Percentiles rank a stretch among this genome's conserved stretches.
Conservation (phyloP, 2,329 filamentous ascomycete species). For the Paracorniculantispora psalliotae region DNA sequence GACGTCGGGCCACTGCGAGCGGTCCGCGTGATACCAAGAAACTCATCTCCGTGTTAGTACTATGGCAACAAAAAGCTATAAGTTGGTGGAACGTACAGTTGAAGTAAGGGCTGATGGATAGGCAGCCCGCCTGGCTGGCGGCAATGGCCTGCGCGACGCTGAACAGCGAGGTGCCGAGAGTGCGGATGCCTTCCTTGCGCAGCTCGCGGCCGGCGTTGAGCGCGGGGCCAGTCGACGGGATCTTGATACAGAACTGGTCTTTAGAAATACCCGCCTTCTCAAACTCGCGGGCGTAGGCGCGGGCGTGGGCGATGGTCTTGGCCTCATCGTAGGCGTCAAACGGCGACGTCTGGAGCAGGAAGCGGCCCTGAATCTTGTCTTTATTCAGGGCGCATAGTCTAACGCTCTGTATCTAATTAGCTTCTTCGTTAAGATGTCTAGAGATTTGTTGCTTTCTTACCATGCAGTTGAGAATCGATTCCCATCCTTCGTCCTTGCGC, state of each 20-base stretch:
- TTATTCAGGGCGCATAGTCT: conserved; percentile 19
- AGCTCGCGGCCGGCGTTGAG: conserved; percentile 16
- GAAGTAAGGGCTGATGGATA: conserved; percentile 22
- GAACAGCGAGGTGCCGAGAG: conserved; percentile 21
- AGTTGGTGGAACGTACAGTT: conserved; percentile 18
- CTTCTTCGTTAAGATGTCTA: not conserved
- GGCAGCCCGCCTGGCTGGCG: conserved; percentile 21
- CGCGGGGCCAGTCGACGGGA: conserved; percentile 20
- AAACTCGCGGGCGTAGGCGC: conserved; percentile 18
- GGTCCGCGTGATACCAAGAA: conserved; percentile 30
- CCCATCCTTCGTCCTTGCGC: conserved; percentile 15
- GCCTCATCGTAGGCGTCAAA: conserved; percentile 16
- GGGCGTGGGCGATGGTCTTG: conserved; percentile 19
- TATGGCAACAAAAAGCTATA: no score
- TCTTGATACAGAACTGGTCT: conserved; percentile 21
- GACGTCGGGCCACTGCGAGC: conserved; percentile 40
- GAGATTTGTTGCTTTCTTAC: conserved; percentile 34
- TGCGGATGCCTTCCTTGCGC: conserved; percentile 21
- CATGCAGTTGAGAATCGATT: conserved; percentile 19
- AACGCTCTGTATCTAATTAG: conserved; percentile 9
- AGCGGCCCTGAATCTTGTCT: conserved; percentile 18
- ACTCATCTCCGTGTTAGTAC: not conserved
- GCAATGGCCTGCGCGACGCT: conserved; percentile 21
- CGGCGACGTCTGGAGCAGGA: conserved; percentile 21
- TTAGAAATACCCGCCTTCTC: conserved; percentile 15